Evolutionary conservation across 352 stramenopile genomes (phyloP).

Genomic region (Globisporangium ultimum): DNA sequence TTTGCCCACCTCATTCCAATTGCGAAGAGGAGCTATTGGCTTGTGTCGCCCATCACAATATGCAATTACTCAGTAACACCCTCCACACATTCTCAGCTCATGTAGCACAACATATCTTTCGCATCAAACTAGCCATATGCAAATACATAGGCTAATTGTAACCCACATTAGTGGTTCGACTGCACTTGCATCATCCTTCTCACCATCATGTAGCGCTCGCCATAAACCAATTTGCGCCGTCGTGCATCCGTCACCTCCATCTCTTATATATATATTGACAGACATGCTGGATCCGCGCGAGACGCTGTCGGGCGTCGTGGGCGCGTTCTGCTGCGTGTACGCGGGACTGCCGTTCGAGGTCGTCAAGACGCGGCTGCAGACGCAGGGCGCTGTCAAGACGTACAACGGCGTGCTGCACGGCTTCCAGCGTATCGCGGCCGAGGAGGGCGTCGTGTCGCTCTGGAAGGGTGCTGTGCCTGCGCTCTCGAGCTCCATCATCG

Average conservation of each 20-base stretch:
- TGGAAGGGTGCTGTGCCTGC: slow-evolving; percentile 87
- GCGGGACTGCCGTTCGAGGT: slow-evolving; percentile 86
- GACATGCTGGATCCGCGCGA: slow-evolving; percentile 73
- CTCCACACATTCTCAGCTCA: too few species aligned
- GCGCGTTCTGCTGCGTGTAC: slow-evolving; percentile 83
- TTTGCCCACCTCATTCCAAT: not conserved
- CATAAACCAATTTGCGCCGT: not conserved
- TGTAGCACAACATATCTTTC: too few species aligned
- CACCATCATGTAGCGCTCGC: too few species aligned
- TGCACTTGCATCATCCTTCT: too few species aligned
- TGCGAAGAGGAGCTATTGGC: not conserved
- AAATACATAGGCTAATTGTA: too few species aligned
- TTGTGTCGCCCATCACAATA: too few species aligned
- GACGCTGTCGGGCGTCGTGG: slow-evolving; percentile 69
- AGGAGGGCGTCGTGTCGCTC: slow-evolving; percentile 72
- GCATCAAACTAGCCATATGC: too few species aligned
- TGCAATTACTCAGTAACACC: too few species aligned
- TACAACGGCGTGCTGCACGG: slow-evolving; percentile 68
- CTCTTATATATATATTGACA: not conserved
- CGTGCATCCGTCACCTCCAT: not conserved
- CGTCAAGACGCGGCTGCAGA: slow-evolving; percentile 85
- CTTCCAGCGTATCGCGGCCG: slow-evolving; percentile 64
- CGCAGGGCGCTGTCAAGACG: slow-evolving; percentile 47
- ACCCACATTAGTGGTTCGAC: too few species aligned
- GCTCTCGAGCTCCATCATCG: slow-evolving; percentile 84